Conservation (phyloP, 768 basidiomycete species). For the Artomyces pyxidatus region DNA sequence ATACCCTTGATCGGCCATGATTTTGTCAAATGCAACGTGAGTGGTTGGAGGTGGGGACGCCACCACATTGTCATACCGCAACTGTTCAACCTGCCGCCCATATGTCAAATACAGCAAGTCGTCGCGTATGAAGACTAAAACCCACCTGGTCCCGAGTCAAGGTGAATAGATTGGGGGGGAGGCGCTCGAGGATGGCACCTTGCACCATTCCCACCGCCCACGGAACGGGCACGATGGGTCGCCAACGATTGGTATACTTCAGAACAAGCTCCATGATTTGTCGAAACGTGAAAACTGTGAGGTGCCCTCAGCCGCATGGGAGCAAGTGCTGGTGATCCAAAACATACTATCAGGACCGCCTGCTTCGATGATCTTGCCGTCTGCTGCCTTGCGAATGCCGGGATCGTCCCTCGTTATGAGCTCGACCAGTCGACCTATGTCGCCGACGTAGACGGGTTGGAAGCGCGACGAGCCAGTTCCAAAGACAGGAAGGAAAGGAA, state of each 20-base stretch:
- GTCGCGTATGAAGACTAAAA: not conserved
- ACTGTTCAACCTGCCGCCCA: constrained; percentile 57
- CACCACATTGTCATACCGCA: constrained; percentile 52
- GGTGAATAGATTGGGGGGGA: constrained; percentile 61
- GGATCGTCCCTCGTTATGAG: constrained; percentile 41
- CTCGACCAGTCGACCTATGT: constrained; percentile 56
- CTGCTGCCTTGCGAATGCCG: constrained; percentile 26
- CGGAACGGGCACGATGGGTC: constrained; percentile 59
- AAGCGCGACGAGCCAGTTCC: constrained; percentile 59
- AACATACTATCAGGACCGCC: constrained; percentile 44
- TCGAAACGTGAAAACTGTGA: constrained; percentile 54
- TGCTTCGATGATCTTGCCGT: constrained; percentile 39
- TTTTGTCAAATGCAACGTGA: constrained; percentile 21
- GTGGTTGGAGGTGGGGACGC: constrained; percentile 21
- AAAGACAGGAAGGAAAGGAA: constrained; percentile 74
- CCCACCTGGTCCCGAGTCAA: constrained; percentile 64
- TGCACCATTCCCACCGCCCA: constrained; percentile 57
- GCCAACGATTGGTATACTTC: constrained; percentile 38
- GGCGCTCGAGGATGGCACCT: constrained; percentile 51
- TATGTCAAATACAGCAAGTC: not conserved
- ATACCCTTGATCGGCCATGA: constrained; percentile 22
- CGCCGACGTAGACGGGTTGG: constrained; percentile 68
- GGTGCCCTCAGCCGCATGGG: constrained; percentile 20
- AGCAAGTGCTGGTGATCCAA: constrained; percentile 22
- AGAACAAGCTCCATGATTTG: constrained; percentile 62